Evolutionary conservation across 495 filamentous ascomycete genomes (phyloP).

Genomic region (Oidiodendron maius): DNA sequence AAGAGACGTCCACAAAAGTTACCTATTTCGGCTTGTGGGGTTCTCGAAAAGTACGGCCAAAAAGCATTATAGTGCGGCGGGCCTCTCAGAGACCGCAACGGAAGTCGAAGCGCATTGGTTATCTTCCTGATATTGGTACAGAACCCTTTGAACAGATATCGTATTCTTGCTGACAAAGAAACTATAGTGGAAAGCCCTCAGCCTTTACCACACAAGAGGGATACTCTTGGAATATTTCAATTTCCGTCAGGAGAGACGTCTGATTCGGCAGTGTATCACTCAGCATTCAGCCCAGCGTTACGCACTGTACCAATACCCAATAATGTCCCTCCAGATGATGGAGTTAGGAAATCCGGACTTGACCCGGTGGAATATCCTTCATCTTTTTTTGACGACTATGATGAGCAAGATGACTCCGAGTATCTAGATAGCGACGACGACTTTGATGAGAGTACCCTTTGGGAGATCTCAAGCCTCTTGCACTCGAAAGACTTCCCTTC

Average conservation of each 20-base stretch:
- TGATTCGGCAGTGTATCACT: constrained; percentile 32
- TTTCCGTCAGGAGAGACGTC: constrained; percentile 53
- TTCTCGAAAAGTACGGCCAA: constrained; percentile 20
- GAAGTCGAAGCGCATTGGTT: constrained; percentile 42
- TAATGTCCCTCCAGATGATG: constrained; percentile 25
- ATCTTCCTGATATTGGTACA: constrained; percentile 45
- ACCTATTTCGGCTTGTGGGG: constrained; percentile 21
- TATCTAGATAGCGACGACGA: constrained; percentile 37
- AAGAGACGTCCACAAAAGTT: constrained; percentile 11
- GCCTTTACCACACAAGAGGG: constrained; percentile 43
- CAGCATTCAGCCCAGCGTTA: constrained; percentile 18
- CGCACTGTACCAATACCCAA: constrained; percentile 4
- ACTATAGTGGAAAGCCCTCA: constrained; percentile 41
- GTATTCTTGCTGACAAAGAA: constrained; percentile 1
- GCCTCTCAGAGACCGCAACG: constrained; percentile 31
- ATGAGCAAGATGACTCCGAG: constrained; percentile 41
- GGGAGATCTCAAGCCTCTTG: constrained; percentile 51
- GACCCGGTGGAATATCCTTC: constrained; percentile 30
- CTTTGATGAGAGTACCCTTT: constrained; percentile 50
- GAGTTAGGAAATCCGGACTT: constrained; percentile 28
- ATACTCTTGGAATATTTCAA: constrained; percentile 50
- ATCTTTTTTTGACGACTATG: constrained; percentile 33
- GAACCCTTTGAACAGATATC: not conserved
- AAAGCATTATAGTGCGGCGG: constrained; percentile 13
- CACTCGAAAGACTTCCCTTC: constrained; percentile 39